Percentiles rank a stretch among this genome's conserved stretches.
Evolutionary conservation across 2,329 filamentous ascomycete genomes (phyloP).

Genomic region (Xylaria arbuscula): DNA sequence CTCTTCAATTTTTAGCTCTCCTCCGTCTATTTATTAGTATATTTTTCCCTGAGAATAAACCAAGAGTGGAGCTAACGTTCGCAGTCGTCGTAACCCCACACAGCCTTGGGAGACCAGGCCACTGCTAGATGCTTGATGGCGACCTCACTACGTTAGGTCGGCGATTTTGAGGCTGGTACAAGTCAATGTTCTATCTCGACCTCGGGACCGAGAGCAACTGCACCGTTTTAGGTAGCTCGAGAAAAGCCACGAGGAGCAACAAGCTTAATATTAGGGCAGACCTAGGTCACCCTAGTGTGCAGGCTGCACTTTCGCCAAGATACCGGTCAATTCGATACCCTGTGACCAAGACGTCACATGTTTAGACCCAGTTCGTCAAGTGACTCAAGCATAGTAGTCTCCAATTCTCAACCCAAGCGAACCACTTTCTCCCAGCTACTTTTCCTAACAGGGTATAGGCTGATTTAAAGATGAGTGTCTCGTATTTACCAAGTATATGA

Average conservation of each 20-base stretch:
- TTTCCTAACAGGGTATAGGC: neutral
- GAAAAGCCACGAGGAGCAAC: constrained; percentile 26
- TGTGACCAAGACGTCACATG: neutral
- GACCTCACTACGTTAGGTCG: neutral
- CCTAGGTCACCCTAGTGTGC: neutral
- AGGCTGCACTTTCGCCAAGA: neutral
- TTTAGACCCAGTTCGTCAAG: neutral
- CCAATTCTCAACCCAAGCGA: neutral
- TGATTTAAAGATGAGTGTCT: neutral
- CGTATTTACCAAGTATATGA: neutral
- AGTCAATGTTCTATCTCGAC: neutral
- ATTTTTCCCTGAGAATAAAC: neutral
- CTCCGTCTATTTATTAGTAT: neutral
- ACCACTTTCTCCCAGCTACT: neutral
- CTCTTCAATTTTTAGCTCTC: neutral
- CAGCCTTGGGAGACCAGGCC: neutral
- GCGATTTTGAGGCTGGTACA: neutral
- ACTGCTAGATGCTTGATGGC: neutral
- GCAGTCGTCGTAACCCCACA: neutral
- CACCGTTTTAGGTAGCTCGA: neutral
- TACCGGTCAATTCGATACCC: neutral
- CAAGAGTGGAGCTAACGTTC: neutral
- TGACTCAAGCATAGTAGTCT: neutral
- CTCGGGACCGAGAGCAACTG: neutral
- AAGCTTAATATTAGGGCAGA: constrained; percentile 27